A percentile compares a stretch with the other conserved stretches of the same genome.
Conservation (phyloP, 2,329 filamentous ascomycete genomes). For the Fusarium sacchari region DNA sequence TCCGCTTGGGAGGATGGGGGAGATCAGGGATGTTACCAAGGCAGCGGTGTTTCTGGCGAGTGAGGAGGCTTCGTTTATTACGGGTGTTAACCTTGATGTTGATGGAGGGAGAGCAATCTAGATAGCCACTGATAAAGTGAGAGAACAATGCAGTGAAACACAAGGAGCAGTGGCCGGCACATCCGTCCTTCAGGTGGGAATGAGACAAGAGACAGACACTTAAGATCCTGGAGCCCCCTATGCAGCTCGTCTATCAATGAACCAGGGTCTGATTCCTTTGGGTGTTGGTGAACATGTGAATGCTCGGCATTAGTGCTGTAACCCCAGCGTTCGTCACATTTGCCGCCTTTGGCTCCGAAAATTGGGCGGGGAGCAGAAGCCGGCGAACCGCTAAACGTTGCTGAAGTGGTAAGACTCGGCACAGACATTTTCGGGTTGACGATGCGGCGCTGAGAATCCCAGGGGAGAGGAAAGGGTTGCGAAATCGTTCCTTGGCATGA, state of each 20-base stretch:
- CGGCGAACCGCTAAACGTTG: neutral
- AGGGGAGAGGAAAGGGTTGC: neutral
- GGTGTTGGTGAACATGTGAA: neutral
- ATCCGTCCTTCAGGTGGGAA: neutral
- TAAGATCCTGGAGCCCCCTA: neutral
- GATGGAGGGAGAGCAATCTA: constrained; percentile 39
- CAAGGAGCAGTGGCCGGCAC: neutral
- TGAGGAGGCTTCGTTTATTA: constrained; percentile 77
- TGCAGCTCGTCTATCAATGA: neutral
- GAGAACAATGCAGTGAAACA: neutral
- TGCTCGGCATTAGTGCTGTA: neutral
- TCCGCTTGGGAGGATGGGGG: constrained; percentile 59
- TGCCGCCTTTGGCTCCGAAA: neutral
- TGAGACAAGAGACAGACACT: neutral
- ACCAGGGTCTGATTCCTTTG: neutral
- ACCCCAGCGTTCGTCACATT: neutral
- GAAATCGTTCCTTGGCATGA: neutral
- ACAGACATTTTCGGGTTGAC: neutral
- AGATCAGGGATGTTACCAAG: constrained; percentile 70
- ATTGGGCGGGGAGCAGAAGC: neutral
- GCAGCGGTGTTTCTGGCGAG: constrained; percentile 76
- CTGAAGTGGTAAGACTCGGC: neutral
- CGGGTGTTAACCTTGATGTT: constrained; percentile 73
- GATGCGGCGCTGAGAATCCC: too few relatives aligned
- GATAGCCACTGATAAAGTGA: neutral